Evolutionary conservation across 2,329 filamentous ascomycete species (phyloP), one percentile per base, ranked within the genome.

Genomic region (Colletotrichum somersetense): DNA sequence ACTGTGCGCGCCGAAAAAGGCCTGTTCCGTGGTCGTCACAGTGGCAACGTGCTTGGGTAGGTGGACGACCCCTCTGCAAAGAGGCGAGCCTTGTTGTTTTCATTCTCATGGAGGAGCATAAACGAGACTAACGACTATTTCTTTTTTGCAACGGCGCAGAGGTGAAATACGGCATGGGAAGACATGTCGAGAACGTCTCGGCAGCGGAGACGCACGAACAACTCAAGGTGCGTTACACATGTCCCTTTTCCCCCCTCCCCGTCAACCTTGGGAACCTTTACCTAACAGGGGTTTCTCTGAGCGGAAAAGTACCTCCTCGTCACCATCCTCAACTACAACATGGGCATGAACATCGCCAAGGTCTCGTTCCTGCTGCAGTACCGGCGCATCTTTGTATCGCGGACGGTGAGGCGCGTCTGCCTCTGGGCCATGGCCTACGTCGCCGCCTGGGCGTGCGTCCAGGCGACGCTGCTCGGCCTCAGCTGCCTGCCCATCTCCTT

Each of bases 311-410:
- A 75, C 52, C 75, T 80, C 23, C 75, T 77, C 44, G 73, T 75
- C 52, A 67, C 46, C 40, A 76, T 80, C 35, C 71, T 80, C 26
- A 67, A 74, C 52, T 81, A 81, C 73, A 81, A 80, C 53, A 44
- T 79, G 62, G 77, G 74, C 42, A 78, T 79, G 74, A 79, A 80
- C 63, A 74, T 80, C 20, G 77, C 78, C 63, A 81, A 81, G 55
- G 73, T 80, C 1, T 78, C 77, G 8, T 79, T 81, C 63, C 72
- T 80, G n/a, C 73, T 79, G 59, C 79, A 80, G 63, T 81, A 80
- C 67, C 77, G 77, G 59, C 78, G 79, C 42, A 78, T 81, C 57
- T 81, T 81, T 61, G 73, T 76, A 20, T 71, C 73, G 16, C 52
- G 52, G 3, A 38, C 42, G 0, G 67, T 78, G 8, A 76, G 76